A percentile compares a stretch with the other conserved stretches of the same genome.
Conservation (phyloP, 1,284 basidiomycete genomes). For the Austroboletus novae-zelandiae region DNA sequence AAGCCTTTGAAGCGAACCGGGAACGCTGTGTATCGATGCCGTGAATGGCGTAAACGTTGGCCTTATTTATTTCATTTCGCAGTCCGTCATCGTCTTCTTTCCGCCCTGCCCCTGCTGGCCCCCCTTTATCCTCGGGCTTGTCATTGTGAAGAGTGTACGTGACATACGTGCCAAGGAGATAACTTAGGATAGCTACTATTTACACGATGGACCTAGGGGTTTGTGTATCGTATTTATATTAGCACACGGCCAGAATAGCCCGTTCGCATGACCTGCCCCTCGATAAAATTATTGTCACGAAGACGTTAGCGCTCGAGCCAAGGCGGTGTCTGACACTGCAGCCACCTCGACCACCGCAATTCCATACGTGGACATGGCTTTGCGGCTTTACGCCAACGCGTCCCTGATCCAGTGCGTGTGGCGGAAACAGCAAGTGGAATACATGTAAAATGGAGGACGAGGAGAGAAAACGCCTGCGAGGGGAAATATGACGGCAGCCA, state of each 20-base stretch:
- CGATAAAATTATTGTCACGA: constrained; percentile 1
- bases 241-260: background rate
- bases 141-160: too few species aligned
- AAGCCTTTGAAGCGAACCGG: background rate
- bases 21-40: constrained; percentile 12
- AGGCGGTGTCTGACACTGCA: constrained; percentile 1
- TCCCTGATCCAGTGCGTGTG: constrained; percentile 8
- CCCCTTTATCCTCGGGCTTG: background rate
- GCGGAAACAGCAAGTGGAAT: constrained; percentile 11
- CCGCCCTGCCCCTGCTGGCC: background rate
- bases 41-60: constrained; percentile 12
- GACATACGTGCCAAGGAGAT: too few species aligned
- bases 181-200: background rate
- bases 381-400: constrained; percentile 15
- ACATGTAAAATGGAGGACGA: constrained; percentile 10
- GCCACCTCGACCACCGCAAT: constrained; percentile 1
- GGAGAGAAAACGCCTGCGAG: background rate
- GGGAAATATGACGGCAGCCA: constrained; percentile 21
- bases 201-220: constrained; percentile 8
- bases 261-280: constrained; percentile 3
- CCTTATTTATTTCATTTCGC: background rate
- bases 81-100: background rate
- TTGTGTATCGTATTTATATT: background rate
- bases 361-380: constrained; percentile 16
- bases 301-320: background rate